These are phyloP conservation scores for Eremochloa ophiuroides DNA, from an alignment of 176 grass and related monocot genomes.

Conservation along the genomic window DNA sequence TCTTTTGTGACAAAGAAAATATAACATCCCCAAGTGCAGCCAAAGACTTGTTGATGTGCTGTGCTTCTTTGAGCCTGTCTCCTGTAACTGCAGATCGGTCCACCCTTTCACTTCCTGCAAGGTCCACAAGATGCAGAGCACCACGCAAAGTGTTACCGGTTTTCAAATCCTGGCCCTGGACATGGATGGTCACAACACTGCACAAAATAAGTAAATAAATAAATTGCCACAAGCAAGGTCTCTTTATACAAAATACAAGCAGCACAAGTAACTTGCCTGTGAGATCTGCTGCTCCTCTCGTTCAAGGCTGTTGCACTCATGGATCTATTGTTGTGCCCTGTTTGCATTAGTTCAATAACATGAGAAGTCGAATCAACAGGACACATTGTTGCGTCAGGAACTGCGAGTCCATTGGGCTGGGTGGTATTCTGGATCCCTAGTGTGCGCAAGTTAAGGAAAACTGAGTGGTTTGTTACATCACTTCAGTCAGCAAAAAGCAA, in stretches of 20 bases:
- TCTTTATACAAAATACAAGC: background rate
- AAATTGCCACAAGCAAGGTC: conserved; percentile 14
- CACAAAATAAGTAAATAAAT: background rate
- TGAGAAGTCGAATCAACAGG: conserved; percentile 73
- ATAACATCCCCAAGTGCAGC: conserved; percentile 86
- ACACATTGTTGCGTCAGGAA: conserved; percentile 79
- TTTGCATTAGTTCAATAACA: conserved; percentile 79
- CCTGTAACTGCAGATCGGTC: conserved; percentile 76
- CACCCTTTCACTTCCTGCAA: conserved; percentile 83
- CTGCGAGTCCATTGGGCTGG: conserved; percentile 72
- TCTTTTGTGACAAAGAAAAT: conserved; percentile 80
- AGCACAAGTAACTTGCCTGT: conserved; percentile 45
- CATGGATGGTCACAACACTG: conserved; percentile 84
- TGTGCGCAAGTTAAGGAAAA: conserved; percentile 71
- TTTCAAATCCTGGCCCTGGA: conserved; percentile 60
- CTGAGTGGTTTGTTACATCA: background rate
- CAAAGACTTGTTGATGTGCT: conserved; percentile 87
- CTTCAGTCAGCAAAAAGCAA: background rate
- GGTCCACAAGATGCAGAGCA: conserved; percentile 79
- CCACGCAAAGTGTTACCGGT: conserved; percentile 49
- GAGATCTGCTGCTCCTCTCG: conserved; percentile 91
- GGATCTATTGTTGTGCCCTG: conserved; percentile 65
- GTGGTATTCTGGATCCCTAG: conserved; percentile 70
- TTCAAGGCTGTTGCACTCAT: conserved; percentile 86
- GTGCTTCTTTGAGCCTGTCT: conserved; percentile 86